Evolutionary conservation across 1,139 yeast species (phyloP).

Genomic region (Taphrina communis): DNA sequence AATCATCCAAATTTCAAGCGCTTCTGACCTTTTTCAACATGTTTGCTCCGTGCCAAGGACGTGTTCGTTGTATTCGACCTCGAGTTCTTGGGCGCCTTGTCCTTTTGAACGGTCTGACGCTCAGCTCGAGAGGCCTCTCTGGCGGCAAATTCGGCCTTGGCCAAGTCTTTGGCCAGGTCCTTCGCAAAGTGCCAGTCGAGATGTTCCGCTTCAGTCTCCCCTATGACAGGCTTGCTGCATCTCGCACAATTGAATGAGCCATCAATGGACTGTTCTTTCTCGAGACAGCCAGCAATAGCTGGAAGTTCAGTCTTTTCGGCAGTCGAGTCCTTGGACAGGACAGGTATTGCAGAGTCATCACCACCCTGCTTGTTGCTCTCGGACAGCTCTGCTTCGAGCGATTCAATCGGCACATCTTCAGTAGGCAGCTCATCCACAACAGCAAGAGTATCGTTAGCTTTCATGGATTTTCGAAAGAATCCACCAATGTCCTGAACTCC

Average conservation of each 20-base stretch:
- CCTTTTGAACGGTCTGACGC: background rate
- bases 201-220: slow-evolving; percentile 50
- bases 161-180: slow-evolving; percentile 53
- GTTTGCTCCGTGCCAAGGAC: background rate
- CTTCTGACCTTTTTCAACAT: slow-evolving; percentile 24
- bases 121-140: slow-evolving; percentile 1
- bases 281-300: background rate
- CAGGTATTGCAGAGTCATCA: background rate
- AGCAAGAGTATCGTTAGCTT: background rate
- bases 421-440: background rate
- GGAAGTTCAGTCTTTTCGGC: background rate
- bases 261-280: slow-evolving; percentile 9
- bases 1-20: slow-evolving; percentile 15
- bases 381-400: background rate
- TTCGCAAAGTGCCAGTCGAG: slow-evolving; percentile 55
- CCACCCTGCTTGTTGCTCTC: background rate
- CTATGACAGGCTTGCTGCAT: slow-evolving; percentile 42
- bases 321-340: background rate
- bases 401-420: background rate
- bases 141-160: slow-evolving; percentile 19
- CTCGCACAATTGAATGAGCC: slow-evolving; percentile 31
- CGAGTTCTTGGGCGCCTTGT: background rate
- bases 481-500: slow-evolving; percentile 43
- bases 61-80: background rate
- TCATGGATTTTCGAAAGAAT: slow-evolving; percentile 38